phyloP scores from a whole-genome alignment of 2,329 filamentous ascomycete species.

The Hypomyces rosellus region DNA sequence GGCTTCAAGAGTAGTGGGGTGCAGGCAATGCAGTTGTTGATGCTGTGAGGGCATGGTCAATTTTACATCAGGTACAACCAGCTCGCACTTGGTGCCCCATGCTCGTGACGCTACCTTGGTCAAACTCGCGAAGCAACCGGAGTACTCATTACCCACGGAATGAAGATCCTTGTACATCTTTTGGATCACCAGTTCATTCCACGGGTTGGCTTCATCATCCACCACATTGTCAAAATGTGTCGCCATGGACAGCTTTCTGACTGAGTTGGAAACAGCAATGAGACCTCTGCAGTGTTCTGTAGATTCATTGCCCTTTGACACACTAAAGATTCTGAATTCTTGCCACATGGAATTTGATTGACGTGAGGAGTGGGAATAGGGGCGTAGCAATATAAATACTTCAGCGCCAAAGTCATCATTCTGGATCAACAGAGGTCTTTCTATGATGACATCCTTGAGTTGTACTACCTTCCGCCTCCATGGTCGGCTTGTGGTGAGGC shows the following conservation, averaged over 20 bases:
- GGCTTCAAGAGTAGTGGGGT: slow-evolving; percentile 12
- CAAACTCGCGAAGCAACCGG: slow-evolving; percentile 10
- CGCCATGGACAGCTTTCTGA: background rate
- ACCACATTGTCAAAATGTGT: background rate
- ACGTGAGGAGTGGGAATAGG: slow-evolving; percentile 5
- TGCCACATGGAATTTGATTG: slow-evolving; percentile 8
- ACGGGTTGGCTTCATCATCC: background rate
- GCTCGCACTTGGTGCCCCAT: slow-evolving; percentile 6
- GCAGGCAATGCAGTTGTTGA: slow-evolving; percentile 12
- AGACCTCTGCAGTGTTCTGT: slow-evolving; percentile 11
- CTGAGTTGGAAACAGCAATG: slow-evolving; percentile 2
- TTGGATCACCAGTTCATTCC: slow-evolving; percentile 2
- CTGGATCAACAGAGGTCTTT: slow-evolving; percentile 9
- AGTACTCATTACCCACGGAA: slow-evolving; percentile 7
- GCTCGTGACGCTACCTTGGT: slow-evolving; percentile 2
- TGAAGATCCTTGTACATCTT: slow-evolving; percentile 8
- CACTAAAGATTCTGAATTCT: slow-evolving; percentile 10
- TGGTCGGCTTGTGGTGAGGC: background rate
- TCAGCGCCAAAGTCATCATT: slow-evolving; percentile 11
- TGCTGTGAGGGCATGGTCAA: slow-evolving; percentile 8
- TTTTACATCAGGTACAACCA: slow-evolving; percentile 11
- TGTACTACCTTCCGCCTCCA: slow-evolving; percentile 7
- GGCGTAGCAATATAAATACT: slow-evolving; percentile 10
- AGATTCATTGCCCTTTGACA: slow-evolving; percentile 9
- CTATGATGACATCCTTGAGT: slow-evolving; percentile 9